Base-by-base conservation (phyloP, 352 stramenopile species). In the Globisporangium recalcitrans region DNA sequence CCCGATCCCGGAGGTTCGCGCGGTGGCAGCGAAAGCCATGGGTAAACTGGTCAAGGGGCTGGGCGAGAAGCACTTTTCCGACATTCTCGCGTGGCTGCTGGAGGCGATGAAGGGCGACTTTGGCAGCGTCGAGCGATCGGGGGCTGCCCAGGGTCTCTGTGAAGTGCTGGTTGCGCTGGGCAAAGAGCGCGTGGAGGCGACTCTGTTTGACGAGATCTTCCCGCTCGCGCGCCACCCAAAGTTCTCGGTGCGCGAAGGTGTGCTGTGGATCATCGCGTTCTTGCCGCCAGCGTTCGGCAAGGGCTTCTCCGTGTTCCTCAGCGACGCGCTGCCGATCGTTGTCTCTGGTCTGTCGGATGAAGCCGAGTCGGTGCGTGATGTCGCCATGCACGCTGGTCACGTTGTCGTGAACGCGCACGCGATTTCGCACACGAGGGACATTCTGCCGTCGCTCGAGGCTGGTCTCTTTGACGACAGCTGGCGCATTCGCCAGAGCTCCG, bases 211-310 rank as follows among this genome's bases (percentile, higher is more conserved):
- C 57, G 95, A 99, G 62, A 96, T 99, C 54, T 83, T 99, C 55
- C 94, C 96, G 7, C 74, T 99, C 24, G 85, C 88, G 58, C 91
- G 85, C 51, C 95, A 99, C 74, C 93, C 94, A 0, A 97, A 98
- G 65, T 84, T 87, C 47, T 94, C 87, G 48, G 98, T 98, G 21
- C 89, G 97, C 66, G 97, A 99, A 69, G 97, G 98, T 56, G 93
- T 99, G 21, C 64, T 99, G 32, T 99, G 98, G 98, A 92, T 99
- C 55, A 87, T 99, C 55, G 98, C 96, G 32, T 99, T 99, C 75
- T 71, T 99, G 63, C 97, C 98, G 6, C 93, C 91, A n/a, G 86
- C 91, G 26, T 81, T 99, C 53, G 95, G 95, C 56, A 91, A 96
- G 58, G 72, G 77, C 26, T 99, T 99, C 77, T 82, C 91, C 6